Percentiles rank a stretch among this genome's conserved stretches.
These are phyloP conservation scores for Epichloe gansuensis DNA, from an alignment of 2,329 filamentous ascomycete genomes.

Conservation along the genomic window DNA sequence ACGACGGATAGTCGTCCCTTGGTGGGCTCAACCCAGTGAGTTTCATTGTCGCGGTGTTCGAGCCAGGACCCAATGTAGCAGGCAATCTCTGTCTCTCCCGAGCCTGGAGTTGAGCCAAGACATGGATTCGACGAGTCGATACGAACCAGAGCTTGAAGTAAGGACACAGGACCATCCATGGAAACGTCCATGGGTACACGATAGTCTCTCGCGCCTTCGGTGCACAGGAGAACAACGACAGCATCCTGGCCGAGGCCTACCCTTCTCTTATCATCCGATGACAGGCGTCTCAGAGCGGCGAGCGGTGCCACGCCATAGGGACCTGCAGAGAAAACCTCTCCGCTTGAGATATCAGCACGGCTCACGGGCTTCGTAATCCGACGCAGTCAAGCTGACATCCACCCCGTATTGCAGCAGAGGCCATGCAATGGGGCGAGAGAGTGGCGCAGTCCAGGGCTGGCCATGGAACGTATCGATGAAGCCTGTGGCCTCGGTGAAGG, in stretches of 20 bases:
- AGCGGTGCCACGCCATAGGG: constrained; percentile 50
- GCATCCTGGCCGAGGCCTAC: constrained; percentile 32
- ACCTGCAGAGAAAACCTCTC: constrained; percentile 35
- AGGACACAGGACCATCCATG: constrained; percentile 24
- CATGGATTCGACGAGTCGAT: constrained; percentile 38
- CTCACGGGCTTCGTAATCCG: constrained; percentile 47
- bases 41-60: constrained; percentile 36
- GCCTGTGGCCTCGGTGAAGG: background rate
- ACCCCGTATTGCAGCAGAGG: constrained; percentile 36
- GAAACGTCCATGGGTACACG: constrained; percentile 27
- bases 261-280: constrained; percentile 17
- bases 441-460: constrained; percentile 51
- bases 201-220: constrained; percentile 43
- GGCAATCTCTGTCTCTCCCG: constrained; percentile 33
- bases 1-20: constrained; percentile 37
- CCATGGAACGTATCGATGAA: too few species aligned
- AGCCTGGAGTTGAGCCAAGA: constrained; percentile 26
- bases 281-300: constrained; percentile 42
- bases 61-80: constrained; percentile 37
- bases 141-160: constrained; percentile 32
- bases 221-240: constrained; percentile 52
- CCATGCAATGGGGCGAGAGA: constrained; percentile 52
- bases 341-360: constrained; percentile 40
- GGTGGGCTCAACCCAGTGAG: background rate
- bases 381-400: constrained; percentile 10